A percentile compares a stretch with the other conserved stretches of the same genome.
These are phyloP conservation scores for Gonapodya sp. DNA, from an alignment of 192 early-diverging fungal genomes.

Conservation along the genomic window DNA sequence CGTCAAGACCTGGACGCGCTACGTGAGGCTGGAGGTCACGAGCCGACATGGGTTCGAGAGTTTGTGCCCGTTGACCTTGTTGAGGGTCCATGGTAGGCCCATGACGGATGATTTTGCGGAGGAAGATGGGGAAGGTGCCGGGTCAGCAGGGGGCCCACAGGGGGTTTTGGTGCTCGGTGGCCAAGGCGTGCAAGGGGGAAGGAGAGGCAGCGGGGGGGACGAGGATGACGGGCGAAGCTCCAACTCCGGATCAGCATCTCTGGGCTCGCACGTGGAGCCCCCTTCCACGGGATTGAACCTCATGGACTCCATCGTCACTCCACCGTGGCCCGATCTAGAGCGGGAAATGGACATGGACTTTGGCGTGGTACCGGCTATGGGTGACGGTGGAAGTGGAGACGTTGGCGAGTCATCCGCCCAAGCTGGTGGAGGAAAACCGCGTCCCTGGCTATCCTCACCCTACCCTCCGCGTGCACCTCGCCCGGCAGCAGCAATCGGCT, in stretches of 20 bases:
- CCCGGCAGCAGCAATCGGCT: neutral
- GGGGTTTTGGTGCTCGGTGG: too few relatives aligned
- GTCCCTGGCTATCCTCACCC: neutral
- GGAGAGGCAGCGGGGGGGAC: too few relatives aligned
- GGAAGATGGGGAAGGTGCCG: neutral
- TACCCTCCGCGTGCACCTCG: neutral
- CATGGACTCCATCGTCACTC: neutral
- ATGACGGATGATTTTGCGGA: slow-evolving; percentile 64
- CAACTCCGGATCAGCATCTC: neutral
- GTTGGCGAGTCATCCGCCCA: neutral
- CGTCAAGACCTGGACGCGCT: slow-evolving; percentile 70
- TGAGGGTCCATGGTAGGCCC: slow-evolving; percentile 83
- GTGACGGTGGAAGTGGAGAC: neutral
- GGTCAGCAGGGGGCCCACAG: too few relatives aligned
- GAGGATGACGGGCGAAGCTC: too few relatives aligned
- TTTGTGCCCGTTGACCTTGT: slow-evolving; percentile 83
- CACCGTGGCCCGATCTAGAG: neutral
- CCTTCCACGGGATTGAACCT: too few relatives aligned
- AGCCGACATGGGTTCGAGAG: slow-evolving; percentile 83
- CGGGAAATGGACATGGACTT: neutral
- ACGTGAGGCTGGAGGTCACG: slow-evolving; percentile 78
- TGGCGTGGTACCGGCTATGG: neutral
- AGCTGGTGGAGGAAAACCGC: neutral
- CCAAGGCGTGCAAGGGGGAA: too few relatives aligned
- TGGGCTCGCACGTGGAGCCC: too few relatives aligned